Conservation (phyloP, 139 green algal genomes). For the Edaphochlamys debaryana region DNA sequence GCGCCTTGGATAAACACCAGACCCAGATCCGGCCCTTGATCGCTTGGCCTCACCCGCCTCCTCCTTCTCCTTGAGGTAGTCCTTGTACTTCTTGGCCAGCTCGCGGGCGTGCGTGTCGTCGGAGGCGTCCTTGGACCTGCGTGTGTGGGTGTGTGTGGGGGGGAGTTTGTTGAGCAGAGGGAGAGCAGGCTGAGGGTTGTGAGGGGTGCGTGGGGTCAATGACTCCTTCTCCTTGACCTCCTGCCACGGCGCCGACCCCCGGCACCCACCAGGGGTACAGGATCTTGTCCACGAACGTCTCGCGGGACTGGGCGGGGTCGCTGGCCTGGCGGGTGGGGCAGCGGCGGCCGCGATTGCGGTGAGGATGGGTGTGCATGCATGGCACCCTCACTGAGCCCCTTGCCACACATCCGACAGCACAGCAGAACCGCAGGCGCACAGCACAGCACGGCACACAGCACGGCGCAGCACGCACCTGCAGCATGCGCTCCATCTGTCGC, state of each 20-base stretch:
- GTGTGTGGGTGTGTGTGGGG: too few relatives aligned
- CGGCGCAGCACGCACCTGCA: neutral
- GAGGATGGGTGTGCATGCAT: neutral
- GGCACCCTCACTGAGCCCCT: too few relatives aligned
- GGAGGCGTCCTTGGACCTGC: slow-evolving; percentile 39
- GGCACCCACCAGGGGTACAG: slow-evolving; percentile 47
- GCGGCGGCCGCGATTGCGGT: neutral
- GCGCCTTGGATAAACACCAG: too few relatives aligned
- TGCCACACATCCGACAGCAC: neutral
- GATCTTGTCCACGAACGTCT: slow-evolving; percentile 51
- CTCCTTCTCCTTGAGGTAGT: slow-evolving; percentile 33
- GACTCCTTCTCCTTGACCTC: too few relatives aligned
- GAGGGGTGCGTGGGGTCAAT: too few relatives aligned
- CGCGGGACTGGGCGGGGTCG: slow-evolving; percentile 36
- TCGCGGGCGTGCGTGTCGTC: slow-evolving; percentile 1
- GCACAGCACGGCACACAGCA: too few relatives aligned
- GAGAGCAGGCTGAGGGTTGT: too few relatives aligned
- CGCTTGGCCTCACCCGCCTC: neutral
- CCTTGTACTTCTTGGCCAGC: slow-evolving; percentile 19
- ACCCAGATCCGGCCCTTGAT: too few relatives aligned
- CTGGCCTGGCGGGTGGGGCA: neutral
- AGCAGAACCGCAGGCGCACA: too few relatives aligned
- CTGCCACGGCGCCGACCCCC: too few relatives aligned
- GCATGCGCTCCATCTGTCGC: neutral
- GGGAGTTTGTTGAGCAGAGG: too few relatives aligned